Conservation (phyloP, 192 early-diverging fungal species). For the Tieghemiomyces parasiticus region DNA sequence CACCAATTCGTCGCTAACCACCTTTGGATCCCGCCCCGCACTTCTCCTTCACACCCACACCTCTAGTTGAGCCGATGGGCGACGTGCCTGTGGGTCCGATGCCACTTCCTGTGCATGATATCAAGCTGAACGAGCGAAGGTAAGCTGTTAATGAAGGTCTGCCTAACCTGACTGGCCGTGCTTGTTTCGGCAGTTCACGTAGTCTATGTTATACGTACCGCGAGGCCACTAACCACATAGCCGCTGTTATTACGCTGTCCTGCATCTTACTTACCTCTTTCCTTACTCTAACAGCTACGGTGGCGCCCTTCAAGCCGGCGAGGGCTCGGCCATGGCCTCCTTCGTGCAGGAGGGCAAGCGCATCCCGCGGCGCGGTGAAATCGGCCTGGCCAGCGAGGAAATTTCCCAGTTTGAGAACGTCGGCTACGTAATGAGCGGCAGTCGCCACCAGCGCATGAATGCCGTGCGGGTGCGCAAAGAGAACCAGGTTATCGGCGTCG, state of each 20-base stretch:
- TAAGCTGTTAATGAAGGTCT: slow-evolving; percentile 16
- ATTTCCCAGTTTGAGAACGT: slow-evolving; percentile 73
- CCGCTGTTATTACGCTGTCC: slow-evolving; percentile 4
- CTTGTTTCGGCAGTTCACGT: no score
- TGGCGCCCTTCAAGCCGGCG: slow-evolving; percentile 68
- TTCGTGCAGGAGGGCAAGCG: slow-evolving; percentile 87
- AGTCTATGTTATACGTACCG: not conserved
- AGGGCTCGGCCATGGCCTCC: slow-evolving; percentile 79
- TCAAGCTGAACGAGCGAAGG: slow-evolving; percentile 43
- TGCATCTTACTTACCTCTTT: not conserved
- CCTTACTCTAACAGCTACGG: slow-evolving; percentile 47
- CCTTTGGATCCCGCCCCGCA: not conserved
- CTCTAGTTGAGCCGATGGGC: slow-evolving; percentile 35
- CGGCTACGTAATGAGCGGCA: slow-evolving; percentile 96
- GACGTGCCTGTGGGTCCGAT: slow-evolving; percentile 54
- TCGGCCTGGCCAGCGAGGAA: slow-evolving; percentile 71
- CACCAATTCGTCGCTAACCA: not conserved
- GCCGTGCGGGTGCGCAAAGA: slow-evolving; percentile 92
- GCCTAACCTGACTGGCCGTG: no score
- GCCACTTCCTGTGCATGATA: slow-evolving; percentile 39
- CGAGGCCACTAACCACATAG: not conserved
- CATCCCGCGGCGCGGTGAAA: slow-evolving; percentile 94
- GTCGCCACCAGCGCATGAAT: slow-evolving; percentile 85
- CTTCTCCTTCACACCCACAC: slow-evolving; percentile 1
- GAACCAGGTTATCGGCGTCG: slow-evolving; percentile 90